A percentile compares a stretch with the other conserved stretches of the same genome.
Conservation (phyloP, 2,329 filamentous ascomycete genomes). For the Pyricularia grisea region DNA sequence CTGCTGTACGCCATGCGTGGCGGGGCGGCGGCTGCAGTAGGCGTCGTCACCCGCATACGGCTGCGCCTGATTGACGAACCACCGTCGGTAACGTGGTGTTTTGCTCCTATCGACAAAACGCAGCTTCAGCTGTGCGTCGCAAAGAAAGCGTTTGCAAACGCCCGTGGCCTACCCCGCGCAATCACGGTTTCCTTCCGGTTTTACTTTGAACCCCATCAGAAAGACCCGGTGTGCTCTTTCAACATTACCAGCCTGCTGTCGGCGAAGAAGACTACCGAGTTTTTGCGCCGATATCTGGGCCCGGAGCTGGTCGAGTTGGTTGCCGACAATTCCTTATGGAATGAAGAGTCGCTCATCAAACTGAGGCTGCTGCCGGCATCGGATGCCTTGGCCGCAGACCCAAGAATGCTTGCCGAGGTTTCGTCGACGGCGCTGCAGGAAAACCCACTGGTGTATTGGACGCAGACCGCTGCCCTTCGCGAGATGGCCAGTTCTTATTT, state of each 20-base stretch:
- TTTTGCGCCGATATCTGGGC: not conserved
- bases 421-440: not conserved
- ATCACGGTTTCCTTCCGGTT: not conserved
- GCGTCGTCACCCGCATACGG: not conserved
- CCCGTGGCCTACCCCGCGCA: not conserved
- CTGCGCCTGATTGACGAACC: not conserved
- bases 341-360: not conserved
- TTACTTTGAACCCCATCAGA: not conserved
- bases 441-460: not conserved
- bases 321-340: not conserved
- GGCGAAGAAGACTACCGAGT: not conserved
- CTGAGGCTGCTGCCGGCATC: not conserved
- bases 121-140: not conserved
- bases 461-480: not conserved
- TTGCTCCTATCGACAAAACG: not conserved
- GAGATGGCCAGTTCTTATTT: not conserved
- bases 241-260: not conserved
- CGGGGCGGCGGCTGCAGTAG: not conserved
- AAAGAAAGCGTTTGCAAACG: not conserved
- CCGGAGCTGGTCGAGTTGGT: not conserved
- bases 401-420: not conserved
- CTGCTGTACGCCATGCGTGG: not conserved
- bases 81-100: not conserved
- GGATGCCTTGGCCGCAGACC: not conserved
- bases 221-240: not conserved